Evolutionary conservation across 129 eudicot genomes (phyloP).

Genomic region (Daucus carota): DH1_v3.0 NC_030382.2:57161501-57162000

Average conservation of each 20-base stretch:
- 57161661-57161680: slow-evolving; percentile 44
- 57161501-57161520: background rate
- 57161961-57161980: background rate
- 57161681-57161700: slow-evolving; percentile 65
- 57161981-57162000: background rate
- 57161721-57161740: slow-evolving; percentile 67
- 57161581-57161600: background rate
- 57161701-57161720: slow-evolving; percentile 45
- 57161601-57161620: background rate
- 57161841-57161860: background rate
- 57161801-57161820: too few relatives aligned
- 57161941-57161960: background rate
- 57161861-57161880: background rate
- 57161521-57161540: background rate
- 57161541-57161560: background rate
- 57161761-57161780: slow-evolving; percentile 76
- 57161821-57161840: background rate
- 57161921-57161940: background rate
- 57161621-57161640: background rate
- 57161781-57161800: slow-evolving; percentile 50
- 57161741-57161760: slow-evolving; percentile 80
- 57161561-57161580: background rate
- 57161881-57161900: background rate
- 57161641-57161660: slow-evolving; percentile 13
- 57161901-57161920: background rate